phyloP scores from a whole-genome alignment of 306 rosid genomes.

The Carpinus viminea region DNA sequence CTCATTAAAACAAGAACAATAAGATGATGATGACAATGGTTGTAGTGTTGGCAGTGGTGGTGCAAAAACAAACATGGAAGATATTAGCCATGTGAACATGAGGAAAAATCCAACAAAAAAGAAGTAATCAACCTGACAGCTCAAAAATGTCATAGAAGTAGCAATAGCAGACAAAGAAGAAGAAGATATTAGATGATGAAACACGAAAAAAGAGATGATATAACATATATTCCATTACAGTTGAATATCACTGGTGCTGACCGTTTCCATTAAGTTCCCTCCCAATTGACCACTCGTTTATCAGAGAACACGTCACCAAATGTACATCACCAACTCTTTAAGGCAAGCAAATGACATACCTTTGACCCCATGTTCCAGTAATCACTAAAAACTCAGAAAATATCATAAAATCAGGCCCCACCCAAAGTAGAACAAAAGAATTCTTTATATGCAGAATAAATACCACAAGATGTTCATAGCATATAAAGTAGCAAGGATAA shows the following conservation, averaged over 20 bases:
- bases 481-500: not conserved
- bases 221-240: not conserved
- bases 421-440: not conserved
- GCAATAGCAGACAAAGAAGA: no score
- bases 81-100: not conserved
- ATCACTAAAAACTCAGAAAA: not conserved
- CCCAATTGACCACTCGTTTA: not conserved
- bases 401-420: not conserved
- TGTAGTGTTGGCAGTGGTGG: not conserved
- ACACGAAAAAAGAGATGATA: not conserved
- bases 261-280: not conserved
- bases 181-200: not conserved
- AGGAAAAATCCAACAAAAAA: not conserved
- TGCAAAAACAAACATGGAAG: constrained; percentile 3
- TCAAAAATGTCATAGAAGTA: not conserved
- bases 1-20: not conserved
- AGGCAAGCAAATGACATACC: not conserved
- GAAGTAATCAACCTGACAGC: not conserved
- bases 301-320: not conserved
- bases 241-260: not conserved
- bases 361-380: not conserved
- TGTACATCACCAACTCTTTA: not conserved
- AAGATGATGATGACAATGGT: not conserved
- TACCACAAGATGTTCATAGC: not conserved
- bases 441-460: not conserved